Percentiles rank a stretch among this genome's conserved stretches.
These are phyloP conservation scores for Gleditsia sinensis DNA, from an alignment of 306 rosid genomes.

Conservation along the genomic window DNA sequence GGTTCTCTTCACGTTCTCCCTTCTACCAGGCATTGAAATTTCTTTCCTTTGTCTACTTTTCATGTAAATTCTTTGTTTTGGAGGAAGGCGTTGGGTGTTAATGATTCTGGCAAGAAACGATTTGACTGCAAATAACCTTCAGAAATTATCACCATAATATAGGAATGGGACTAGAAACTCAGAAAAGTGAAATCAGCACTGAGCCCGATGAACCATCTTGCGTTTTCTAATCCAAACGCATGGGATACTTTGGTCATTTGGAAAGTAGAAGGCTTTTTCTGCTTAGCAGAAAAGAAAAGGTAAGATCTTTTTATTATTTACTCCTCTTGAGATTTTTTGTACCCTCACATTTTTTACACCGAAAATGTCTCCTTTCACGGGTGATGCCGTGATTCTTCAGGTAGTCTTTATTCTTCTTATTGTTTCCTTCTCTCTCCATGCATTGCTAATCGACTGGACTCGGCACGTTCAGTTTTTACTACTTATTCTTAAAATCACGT, in stretches of 20 bases:
- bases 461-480: background rate
- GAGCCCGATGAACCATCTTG: background rate
- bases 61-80: background rate
- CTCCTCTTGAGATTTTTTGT: background rate
- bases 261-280: background rate
- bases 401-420: slow-evolving; percentile 18
- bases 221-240: background rate
- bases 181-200: background rate
- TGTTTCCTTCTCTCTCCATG: background rate
- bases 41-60: background rate
- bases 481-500: slow-evolving; percentile 22
- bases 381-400: slow-evolving; percentile 16
- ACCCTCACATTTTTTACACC: slow-evolving; percentile 9
- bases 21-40: background rate
- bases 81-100: background rate
- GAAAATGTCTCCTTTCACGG: slow-evolving; percentile 20
- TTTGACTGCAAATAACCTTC: background rate
- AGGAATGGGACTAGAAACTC: background rate
- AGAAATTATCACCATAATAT: no score
- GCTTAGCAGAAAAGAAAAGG: background rate
- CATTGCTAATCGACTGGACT: slow-evolving; percentile 9
- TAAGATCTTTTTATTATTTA: background rate
- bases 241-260: background rate
- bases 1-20: background rate
- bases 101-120: slow-evolving; percentile 6